A percentile compares a stretch with the other conserved stretches of the same genome.
Evolutionary conservation across 352 stramenopile species (phyloP).

Genomic region (Pythium vanterpoolii): DNA sequence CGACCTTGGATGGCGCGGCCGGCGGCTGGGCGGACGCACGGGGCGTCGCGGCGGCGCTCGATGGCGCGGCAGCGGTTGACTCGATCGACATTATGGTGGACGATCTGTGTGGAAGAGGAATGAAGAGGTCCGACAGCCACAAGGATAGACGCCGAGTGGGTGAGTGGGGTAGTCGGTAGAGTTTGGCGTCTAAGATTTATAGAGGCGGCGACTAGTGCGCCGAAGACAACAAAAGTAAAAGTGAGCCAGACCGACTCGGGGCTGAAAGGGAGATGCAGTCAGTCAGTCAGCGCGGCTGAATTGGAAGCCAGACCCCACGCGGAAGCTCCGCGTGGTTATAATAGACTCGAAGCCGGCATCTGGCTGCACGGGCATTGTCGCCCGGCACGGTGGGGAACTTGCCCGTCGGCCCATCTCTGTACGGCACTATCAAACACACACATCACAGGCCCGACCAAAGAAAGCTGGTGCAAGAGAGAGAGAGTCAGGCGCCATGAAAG

Average conservation of each 20-base stretch:
- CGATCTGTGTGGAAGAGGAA: conserved; percentile 5
- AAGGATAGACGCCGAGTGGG: conserved; percentile 4
- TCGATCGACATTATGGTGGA: conserved; percentile 21
- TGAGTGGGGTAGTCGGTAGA: neutral
- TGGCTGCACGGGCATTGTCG: neutral
- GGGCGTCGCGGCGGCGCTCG: neutral
- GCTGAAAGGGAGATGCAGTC: no score
- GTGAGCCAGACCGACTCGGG: conserved; percentile 10
- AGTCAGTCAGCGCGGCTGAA: no score
- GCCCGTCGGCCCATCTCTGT: conserved; percentile 15
- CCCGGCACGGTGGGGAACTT: conserved; percentile 5
- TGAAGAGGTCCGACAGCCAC: neutral
- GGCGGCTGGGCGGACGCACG: neutral
- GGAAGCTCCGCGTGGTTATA: neutral
- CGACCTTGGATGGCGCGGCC: conserved; percentile 12
- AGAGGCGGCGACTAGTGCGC: conserved; percentile 1
- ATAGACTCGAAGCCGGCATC: no score
- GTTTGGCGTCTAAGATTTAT: conserved; percentile 7
- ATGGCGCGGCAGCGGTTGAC: conserved; percentile 9
- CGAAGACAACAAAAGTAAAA: conserved; percentile 27
- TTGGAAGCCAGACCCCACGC: no score
- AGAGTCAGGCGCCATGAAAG: conserved; percentile 10
- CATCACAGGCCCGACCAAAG: conserved; percentile 12
- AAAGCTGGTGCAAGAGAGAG: conserved; percentile 20
- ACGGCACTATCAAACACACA: conserved; percentile 8